A percentile compares a stretch with the other conserved stretches of the same genome.
phyloP scores from a whole-genome alignment of 345 rosid species.

The Populus deltoides region DNA sequence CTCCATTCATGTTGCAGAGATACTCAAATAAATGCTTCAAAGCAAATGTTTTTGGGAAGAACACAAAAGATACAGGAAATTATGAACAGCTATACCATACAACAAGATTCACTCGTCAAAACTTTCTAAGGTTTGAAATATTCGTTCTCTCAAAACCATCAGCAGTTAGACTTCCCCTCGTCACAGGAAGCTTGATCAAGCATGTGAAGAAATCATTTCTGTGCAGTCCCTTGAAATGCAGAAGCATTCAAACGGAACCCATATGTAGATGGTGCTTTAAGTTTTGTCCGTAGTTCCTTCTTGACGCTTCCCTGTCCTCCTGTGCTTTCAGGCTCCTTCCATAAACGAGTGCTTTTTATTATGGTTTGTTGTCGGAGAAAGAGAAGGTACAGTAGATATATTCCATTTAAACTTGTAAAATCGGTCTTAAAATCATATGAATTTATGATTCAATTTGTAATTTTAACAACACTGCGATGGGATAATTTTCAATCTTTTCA shows the following conservation, averaged over 20 bases:
- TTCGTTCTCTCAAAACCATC: slow-evolving; percentile 8
- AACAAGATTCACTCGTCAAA: slow-evolving; percentile 11
- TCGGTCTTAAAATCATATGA: too few species aligned
- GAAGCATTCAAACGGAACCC: slow-evolving; percentile 30
- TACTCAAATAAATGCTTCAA: background rate
- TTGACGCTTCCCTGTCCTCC: slow-evolving; percentile 57
- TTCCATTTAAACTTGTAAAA: too few species aligned
- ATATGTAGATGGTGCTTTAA: slow-evolving; percentile 65
- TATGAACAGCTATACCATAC: background rate
- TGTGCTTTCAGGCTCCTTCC: slow-evolving; percentile 52
- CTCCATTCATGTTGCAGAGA: too few species aligned
- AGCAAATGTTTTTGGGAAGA: background rate
- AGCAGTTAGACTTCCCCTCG: slow-evolving; percentile 15
- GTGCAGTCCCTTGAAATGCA: slow-evolving; percentile 27
- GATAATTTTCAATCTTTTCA: background rate
- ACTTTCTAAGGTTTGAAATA: background rate
- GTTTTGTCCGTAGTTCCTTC: slow-evolving; percentile 90
- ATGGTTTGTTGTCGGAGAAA: too few species aligned
- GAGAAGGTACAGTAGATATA: too few species aligned
- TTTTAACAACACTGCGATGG: too few species aligned
- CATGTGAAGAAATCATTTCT: slow-evolving; percentile 80
- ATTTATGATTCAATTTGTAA: too few species aligned
- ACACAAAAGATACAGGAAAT: background rate
- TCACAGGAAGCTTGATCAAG: slow-evolving; percentile 77
- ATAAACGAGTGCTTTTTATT: slow-evolving; percentile 60